Percentiles rank a stretch among this genome's conserved stretches.
These are phyloP conservation scores for Brasenia schreberi DNA, from an alignment of 164 flowering plant genomes.

Conservation along the genomic window DNA sequence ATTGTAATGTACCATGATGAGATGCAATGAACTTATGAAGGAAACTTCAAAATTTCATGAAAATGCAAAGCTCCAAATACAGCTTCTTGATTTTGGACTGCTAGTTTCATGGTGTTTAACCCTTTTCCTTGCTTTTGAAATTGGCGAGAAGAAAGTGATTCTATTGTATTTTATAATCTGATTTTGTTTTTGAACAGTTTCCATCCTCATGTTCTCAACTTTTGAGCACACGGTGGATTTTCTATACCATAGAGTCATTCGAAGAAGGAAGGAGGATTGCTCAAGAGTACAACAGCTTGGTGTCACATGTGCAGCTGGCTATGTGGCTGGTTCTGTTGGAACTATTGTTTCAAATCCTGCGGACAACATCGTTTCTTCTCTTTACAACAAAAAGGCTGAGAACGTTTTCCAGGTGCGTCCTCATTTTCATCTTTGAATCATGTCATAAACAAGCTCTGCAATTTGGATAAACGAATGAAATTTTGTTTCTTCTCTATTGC, in stretches of 20 bases:
- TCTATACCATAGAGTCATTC: constrained; percentile 33
- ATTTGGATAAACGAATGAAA: background rate
- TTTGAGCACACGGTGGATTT: constrained; percentile 86
- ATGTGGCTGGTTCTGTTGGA: constrained; percentile 73
- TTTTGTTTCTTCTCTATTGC: constrained; percentile 3
- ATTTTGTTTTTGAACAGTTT: constrained; percentile 33
- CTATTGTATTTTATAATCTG: background rate
- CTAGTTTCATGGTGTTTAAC: no score
- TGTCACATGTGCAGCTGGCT: constrained; percentile 81
- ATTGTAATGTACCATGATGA: no score
- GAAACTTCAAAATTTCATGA: no score
- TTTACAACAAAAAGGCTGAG: constrained; percentile 56
- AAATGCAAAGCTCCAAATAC: no score
- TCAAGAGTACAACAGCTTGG: constrained; percentile 75
- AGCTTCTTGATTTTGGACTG: no score
- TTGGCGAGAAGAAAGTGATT: background rate
- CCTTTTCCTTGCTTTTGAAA: no score
- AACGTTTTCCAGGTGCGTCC: constrained; percentile 34
- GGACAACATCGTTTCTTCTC: constrained; percentile 65
- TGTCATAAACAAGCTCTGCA: background rate
- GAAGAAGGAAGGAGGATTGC: constrained; percentile 66
- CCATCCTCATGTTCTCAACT: constrained; percentile 79
- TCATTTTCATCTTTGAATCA: background rate
- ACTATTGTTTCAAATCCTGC: constrained; percentile 76
- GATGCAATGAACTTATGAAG: no score